Evolutionary conservation across 1,139 yeast species (phyloP).

Genomic region (Yamadazyma jaroonii): DNA sequence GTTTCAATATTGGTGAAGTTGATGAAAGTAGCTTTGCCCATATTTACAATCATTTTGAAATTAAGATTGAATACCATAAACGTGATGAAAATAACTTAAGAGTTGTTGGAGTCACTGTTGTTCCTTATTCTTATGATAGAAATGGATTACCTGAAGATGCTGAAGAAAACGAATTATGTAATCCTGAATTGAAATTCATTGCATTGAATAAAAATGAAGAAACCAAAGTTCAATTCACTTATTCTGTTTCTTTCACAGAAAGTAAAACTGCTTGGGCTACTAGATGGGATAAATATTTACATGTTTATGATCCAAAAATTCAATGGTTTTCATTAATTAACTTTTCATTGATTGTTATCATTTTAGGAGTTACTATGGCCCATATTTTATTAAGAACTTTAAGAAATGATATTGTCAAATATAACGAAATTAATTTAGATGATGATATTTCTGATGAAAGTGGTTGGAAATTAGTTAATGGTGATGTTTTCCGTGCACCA

Average conservation of each 20-base stretch:
- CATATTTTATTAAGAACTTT: conserved; percentile 79
- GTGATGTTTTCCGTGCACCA: conserved; percentile 93
- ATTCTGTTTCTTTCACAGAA: conserved; percentile 56
- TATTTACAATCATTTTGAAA: conserved; percentile 77
- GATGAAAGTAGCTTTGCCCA: conserved; percentile 49
- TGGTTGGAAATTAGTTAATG: conserved; percentile 97
- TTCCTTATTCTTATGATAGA: conserved; percentile 59
- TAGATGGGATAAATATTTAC: conserved; percentile 96
- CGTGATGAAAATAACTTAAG: conserved; percentile 68
- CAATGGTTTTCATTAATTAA: conserved; percentile 94
- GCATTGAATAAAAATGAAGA: conserved; percentile 29
- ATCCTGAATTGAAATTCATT: conserved; percentile 27
- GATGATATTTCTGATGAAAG: conserved; percentile 89
- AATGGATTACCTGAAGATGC: conserved; percentile 17
- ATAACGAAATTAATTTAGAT: conserved; percentile 85
- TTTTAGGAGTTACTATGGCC: conserved; percentile 74
- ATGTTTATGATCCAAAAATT: conserved; percentile 85
- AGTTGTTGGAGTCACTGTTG: conserved; percentile 86
- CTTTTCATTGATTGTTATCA: conserved; percentile 75
- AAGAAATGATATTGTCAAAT: conserved; percentile 80
- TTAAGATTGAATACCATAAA: conserved; percentile 77
- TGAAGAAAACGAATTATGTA: conserved; percentile 28
- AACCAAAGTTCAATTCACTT: conserved; percentile 35
- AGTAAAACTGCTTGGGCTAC: conserved; percentile 93
- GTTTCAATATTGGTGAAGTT: conserved; percentile 73